phyloP scores from a whole-genome alignment of 2,329 filamentous ascomycete species.

The Pleoardoris graminearum region DNA sequence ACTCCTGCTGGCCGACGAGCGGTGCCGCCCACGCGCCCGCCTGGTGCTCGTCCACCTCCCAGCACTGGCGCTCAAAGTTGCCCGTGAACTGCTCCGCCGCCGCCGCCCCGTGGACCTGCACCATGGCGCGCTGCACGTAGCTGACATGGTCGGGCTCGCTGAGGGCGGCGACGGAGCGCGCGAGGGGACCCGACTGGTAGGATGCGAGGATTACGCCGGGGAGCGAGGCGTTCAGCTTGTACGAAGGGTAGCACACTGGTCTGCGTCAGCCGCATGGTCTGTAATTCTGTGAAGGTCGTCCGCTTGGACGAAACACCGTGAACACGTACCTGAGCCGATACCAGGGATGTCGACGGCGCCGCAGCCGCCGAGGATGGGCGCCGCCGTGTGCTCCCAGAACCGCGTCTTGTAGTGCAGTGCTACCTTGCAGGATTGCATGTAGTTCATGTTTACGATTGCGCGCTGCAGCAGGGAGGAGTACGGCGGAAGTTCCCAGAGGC shows the following conservation, averaged over 20 bases:
- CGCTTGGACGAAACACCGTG: too few species aligned
- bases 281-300: too few species aligned
- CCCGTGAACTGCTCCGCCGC: conserved; percentile 67
- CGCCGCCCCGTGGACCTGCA: conserved; percentile 66
- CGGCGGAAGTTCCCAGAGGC: conserved; percentile 62
- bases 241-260: conserved; percentile 70
- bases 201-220: conserved; percentile 65
- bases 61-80: conserved; percentile 66
- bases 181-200: conserved; percentile 57
- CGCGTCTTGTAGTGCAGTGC: conserved; percentile 70
- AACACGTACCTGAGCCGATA: too few species aligned
- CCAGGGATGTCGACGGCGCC: conserved; percentile 58
- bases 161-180: conserved; percentile 53
- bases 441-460: conserved; percentile 56
- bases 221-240: conserved; percentile 65
- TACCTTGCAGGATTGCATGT: conserved; percentile 59
- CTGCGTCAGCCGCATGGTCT: too few species aligned
- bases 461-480: conserved; percentile 56
- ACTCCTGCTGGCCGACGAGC: conserved; percentile 65
- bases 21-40: conserved; percentile 66
- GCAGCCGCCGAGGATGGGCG: conserved; percentile 67
- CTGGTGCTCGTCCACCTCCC: conserved; percentile 64
- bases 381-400: conserved; percentile 59
- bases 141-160: conserved; percentile 65
- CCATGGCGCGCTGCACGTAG: conserved; percentile 66